These are phyloP conservation scores for Biscutella laevigata DNA, from an alignment of 441 rosid species.

Conservation along the genomic window DNA sequence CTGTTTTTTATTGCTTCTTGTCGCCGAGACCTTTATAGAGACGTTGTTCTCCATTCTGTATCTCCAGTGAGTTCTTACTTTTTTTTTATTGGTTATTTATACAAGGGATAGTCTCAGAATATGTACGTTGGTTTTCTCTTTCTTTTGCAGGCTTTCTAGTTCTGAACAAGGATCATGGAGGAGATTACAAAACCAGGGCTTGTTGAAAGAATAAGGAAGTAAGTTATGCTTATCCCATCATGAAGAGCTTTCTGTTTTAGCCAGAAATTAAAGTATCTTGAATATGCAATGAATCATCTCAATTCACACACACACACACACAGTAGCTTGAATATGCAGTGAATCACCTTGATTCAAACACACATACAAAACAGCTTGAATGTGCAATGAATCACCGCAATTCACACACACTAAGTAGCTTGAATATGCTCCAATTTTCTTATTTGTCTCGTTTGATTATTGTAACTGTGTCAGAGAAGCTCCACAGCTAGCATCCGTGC, in stretches of 20 bases:
- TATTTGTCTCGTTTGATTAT: not conserved
- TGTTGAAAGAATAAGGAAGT: constrained; percentile 14
- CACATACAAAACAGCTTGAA: too few relatives aligned
- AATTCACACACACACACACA: not conserved
- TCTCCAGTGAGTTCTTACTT: too few relatives aligned
- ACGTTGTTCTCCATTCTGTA: too few relatives aligned
- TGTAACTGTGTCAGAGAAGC: constrained; percentile 43
- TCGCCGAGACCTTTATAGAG: too few relatives aligned
- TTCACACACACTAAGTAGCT: too few relatives aligned
- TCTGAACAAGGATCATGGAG: constrained; percentile 14
- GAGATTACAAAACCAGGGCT: constrained; percentile 8
- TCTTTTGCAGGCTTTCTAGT: not conserved
- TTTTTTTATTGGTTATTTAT: not conserved
- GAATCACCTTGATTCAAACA: too few relatives aligned
- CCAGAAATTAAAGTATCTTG: not conserved
- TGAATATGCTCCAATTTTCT: not conserved
- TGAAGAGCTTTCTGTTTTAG: not conserved
- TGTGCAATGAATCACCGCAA: too few relatives aligned
- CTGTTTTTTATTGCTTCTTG: too few relatives aligned
- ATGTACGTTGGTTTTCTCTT: not conserved
- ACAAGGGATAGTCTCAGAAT: not conserved
- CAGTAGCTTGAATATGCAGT: too few relatives aligned
- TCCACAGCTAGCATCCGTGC: constrained; percentile 43
- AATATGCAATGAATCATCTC: not conserved
- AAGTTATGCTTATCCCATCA: constrained; percentile 8